Conservation (phyloP, 1,284 basidiomycete species). For the Athelia sp. region DNA sequence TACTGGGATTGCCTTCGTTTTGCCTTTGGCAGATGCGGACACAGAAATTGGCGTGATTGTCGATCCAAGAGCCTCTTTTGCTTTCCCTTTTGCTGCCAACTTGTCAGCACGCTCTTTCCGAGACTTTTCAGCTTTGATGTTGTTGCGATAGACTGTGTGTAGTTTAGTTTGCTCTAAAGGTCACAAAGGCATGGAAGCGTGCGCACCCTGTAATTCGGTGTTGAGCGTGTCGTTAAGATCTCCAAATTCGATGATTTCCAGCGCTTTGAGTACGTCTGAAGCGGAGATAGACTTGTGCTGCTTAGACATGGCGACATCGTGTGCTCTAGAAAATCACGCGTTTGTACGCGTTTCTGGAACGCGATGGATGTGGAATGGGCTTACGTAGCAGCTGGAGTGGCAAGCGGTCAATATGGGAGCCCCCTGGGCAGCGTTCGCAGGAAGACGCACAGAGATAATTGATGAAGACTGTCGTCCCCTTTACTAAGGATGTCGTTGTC, state of each 20-base stretch:
- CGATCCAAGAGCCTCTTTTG: conserved; percentile 21
- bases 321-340: conserved; percentile 50
- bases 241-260: conserved; percentile 77
- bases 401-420: neutral
- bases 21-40: conserved; percentile 14
- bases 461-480: conserved; percentile 88
- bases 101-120: conserved; percentile 30
- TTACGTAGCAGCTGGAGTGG: conserved; percentile 60
- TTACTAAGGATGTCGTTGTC: conserved; percentile 74
- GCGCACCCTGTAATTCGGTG: conserved; percentile 66
- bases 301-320: conserved; percentile 80
- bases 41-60: conserved; percentile 20
- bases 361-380: conserved; percentile 14
- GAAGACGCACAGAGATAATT: conserved; percentile 73
- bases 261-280: conserved; percentile 82
- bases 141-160: conserved; percentile 52
- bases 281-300: conserved; percentile 87
- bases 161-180: neutral
- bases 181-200: neutral
- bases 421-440: neutral
- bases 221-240: conserved; percentile 70
- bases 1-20: conserved; percentile 9
- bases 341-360: conserved; percentile 7
- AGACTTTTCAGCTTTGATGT: conserved; percentile 47
- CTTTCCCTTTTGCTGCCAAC: conserved; percentile 15